Conservation (phyloP, 1,139 yeast species). For the Chernovozyma sophiae-reginae region DNA sequence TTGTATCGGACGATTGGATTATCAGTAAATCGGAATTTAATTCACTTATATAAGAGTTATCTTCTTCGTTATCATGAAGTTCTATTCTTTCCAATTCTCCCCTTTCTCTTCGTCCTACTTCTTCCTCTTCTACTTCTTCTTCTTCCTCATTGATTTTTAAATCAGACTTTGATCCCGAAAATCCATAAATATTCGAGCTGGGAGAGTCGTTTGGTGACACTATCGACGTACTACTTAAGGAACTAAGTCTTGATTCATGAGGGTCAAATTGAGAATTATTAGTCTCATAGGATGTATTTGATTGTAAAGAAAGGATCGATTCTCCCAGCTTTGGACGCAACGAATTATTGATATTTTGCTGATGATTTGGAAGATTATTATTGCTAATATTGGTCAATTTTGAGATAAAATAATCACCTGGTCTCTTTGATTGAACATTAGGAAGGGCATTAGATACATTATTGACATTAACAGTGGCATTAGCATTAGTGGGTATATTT, state of each 20-base stretch:
- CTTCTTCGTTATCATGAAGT: conserved; percentile 4
- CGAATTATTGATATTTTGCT: conserved; percentile 5
- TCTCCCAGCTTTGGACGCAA: conserved; percentile 34
- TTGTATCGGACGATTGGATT: background rate
- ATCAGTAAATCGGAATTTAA: background rate
- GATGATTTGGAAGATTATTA: conserved; percentile 7
- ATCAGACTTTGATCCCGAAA: conserved; percentile 2
- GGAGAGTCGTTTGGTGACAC: conserved; percentile 25
- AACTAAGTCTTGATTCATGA: conserved; percentile 36
- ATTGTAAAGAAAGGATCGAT: conserved; percentile 33
- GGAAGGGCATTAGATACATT: background rate
- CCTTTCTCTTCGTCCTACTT: no score
- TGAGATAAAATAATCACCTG: conserved; percentile 41
- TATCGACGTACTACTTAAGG: conserved; percentile 32
- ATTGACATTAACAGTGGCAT: no score
- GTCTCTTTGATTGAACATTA: conserved; percentile 23
- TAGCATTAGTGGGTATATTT: background rate
- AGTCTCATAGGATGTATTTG: conserved; percentile 33
- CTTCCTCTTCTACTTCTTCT: conserved; percentile 6
- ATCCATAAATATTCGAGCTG: conserved; percentile 11
- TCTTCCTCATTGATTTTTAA: conserved; percentile 1
- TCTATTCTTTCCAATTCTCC: background rate
- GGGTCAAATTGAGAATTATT: conserved; percentile 33
- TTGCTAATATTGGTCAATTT: no score
- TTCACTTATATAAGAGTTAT: background rate